Conservation (phyloP, 2,329 filamentous ascomycete genomes). For the Iodosphaeria phyllophila region DNA sequence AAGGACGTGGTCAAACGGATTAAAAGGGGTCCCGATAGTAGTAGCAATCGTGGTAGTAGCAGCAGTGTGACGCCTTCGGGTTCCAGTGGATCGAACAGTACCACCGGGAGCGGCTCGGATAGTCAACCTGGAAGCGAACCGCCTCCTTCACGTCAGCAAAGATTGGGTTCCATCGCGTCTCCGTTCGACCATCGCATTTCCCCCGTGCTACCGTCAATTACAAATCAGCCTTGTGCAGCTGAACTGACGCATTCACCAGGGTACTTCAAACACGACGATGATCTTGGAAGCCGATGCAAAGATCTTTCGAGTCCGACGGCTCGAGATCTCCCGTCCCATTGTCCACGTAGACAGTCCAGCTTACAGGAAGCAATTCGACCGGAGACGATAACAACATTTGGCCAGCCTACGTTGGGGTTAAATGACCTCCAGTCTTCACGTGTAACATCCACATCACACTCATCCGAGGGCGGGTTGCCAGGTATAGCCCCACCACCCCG, state of each 20-base stretch:
- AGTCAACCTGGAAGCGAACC: constrained; percentile 28
- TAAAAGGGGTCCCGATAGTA: constrained; percentile 22
- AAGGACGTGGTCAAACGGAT: constrained; percentile 30
- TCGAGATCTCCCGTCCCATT: constrained; percentile 9
- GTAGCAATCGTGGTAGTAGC: constrained; percentile 17
- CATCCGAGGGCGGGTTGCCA: constrained; percentile 8
- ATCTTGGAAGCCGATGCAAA: constrained; percentile 5
- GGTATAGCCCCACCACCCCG: constrained; percentile 6
- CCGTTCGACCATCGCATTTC: constrained; percentile 25
- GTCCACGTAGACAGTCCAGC: constrained; percentile 5
- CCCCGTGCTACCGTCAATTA: constrained; percentile 15
- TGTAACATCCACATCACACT: constrained; percentile 7
- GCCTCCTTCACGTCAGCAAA: constrained; percentile 24
- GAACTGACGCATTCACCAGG: constrained; percentile 25
- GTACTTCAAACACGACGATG: constrained; percentile 16
- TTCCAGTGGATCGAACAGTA: constrained; percentile 19
- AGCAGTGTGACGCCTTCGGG: too few species aligned
- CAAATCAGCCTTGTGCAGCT: constrained; percentile 19
- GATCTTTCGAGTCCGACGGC: constrained; percentile 12
- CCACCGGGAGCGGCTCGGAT: constrained; percentile 25
- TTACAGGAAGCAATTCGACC: constrained; percentile 8
- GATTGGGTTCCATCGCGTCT: constrained; percentile 28
- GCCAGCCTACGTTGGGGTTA: constrained; percentile 8
- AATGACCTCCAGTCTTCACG: too few species aligned
- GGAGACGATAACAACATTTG: constrained; percentile 4